Base-by-base conservation (phyloP, 2,329 filamentous ascomycete genomes). In the Elsinoe arachidis region DNA sequence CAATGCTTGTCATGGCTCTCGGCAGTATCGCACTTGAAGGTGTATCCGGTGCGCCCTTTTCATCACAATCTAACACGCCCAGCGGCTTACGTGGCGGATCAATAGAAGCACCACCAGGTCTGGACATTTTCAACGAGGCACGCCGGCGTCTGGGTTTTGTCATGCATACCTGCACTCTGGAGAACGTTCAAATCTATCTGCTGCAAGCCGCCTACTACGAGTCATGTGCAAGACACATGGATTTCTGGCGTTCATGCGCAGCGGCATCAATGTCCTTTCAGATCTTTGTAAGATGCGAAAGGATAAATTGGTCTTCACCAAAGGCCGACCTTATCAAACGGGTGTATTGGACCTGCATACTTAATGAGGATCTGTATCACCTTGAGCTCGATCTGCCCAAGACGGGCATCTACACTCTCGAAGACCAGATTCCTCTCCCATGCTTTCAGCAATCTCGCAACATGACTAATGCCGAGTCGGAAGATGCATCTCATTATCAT, bases 61-160 rank as follows among this genome's bases (percentile, higher is more conserved):
- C 72, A 47, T 64, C 68, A 5, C 69, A 74, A 54, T 73, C 77
- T 38, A 74, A 75, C 11, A 72, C 73, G 1, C 66, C 73, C 1
- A 80, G 80, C 62, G 80, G 80, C 2, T 70, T 83, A 21, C 75
- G 76, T 39, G 80, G 80, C 11, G 79, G 80, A 1, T 74, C 75
- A 1, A 62, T 67, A 2, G 70, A 73, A 12, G 71, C 70, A 15
- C 81, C 81, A 1, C 82, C 82, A 0, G 82, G 82, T 0, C 65
- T 85, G 2, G 73, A 74, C 1, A 74, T 83, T 35, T 85, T 84
- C 68, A 85, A 85, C 61, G 82, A 84, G 66, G 82, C 81, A 14
- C 74, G 82, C 53, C 77, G 76, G 58, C 73, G 80, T n/a, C 74
- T 84, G 64, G 82, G 82, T 0, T 83, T 83, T 64, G 73, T 78